Evolutionary conservation across 768 basidiomycete genomes (phyloP).

Genomic region (Hypsizygus marmoreus): DNA sequence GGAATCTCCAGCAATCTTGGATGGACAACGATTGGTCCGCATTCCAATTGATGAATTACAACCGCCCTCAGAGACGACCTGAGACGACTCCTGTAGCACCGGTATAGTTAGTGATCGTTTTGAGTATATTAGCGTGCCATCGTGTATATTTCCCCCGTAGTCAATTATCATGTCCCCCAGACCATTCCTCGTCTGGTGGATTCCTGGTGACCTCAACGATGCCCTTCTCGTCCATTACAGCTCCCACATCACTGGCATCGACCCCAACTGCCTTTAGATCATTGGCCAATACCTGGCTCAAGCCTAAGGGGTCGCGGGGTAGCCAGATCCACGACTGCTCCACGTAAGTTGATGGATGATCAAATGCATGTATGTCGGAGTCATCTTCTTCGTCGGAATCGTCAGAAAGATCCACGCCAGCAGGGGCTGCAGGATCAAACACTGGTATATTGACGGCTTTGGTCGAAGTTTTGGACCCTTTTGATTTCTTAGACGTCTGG

Average conservation of each 20-base stretch:
- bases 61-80: constrained; percentile 25
- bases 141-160: neutral
- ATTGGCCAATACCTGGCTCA: constrained; percentile 38
- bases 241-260: constrained; percentile 45
- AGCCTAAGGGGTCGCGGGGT: constrained; percentile 42
- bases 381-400: constrained; percentile 34
- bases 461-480: constrained; percentile 19
- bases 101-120: too few species aligned
- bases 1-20: constrained; percentile 13
- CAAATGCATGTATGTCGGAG: constrained; percentile 40
- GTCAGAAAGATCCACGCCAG: constrained; percentile 22
- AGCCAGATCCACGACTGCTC: constrained; percentile 51
- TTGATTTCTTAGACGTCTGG: constrained; percentile 15
- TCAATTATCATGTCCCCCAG: constrained; percentile 37
- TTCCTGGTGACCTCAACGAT: constrained; percentile 46
- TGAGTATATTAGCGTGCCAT: neutral
- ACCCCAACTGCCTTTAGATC: constrained; percentile 42
- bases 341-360: constrained; percentile 49
- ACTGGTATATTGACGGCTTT: constrained; percentile 17
- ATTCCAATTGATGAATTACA: constrained; percentile 71
- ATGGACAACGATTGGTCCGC: constrained; percentile 70
- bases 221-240: constrained; percentile 43
- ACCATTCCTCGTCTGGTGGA: constrained; percentile 48
- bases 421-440: constrained; percentile 33
- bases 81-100: constrained; percentile 13